These are phyloP conservation scores for Plantago major DNA, from an alignment of 257 asterid genomes.

Conservation along the genomic window DNA sequence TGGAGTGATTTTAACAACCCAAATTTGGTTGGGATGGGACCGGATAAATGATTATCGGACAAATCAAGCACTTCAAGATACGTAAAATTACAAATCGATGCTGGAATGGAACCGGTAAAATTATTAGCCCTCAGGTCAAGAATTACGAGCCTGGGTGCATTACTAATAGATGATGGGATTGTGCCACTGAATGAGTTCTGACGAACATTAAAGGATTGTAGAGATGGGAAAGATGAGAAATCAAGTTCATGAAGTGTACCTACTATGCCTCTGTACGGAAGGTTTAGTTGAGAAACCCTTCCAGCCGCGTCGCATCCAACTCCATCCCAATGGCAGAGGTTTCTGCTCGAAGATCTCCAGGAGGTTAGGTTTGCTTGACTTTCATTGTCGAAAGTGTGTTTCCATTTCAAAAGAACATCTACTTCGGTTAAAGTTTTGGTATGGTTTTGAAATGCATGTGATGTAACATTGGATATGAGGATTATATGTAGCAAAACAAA, in stretches of 20 bases:
- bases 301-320: slow-evolving; percentile 16
- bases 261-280: slow-evolving; percentile 14
- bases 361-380: slow-evolving; percentile 13
- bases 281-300: slow-evolving; percentile 13
- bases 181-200: slow-evolving; percentile 17
- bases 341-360: slow-evolving; percentile 2
- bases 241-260: slow-evolving; percentile 22
- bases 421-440: too few species aligned
- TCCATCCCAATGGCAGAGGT: slow-evolving; percentile 20
- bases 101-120: background rate
- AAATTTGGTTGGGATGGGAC: too few species aligned
- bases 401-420: slow-evolving; percentile 22
- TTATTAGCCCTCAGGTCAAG: background rate
- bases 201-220: background rate
- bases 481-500: too few species aligned
- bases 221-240: slow-evolving; percentile 19
- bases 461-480: background rate
- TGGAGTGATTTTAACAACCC: too few species aligned
- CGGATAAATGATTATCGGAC: background rate
- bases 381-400: slow-evolving; percentile 26
- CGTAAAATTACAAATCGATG: background rate
- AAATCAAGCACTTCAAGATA: background rate
- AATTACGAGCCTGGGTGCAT: background rate
- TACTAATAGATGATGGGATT: slow-evolving; percentile 8
- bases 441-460: background rate